phyloP scores from a whole-genome alignment of 1,284 basidiomycete species.

The Amylostereum chailletii region DNA sequence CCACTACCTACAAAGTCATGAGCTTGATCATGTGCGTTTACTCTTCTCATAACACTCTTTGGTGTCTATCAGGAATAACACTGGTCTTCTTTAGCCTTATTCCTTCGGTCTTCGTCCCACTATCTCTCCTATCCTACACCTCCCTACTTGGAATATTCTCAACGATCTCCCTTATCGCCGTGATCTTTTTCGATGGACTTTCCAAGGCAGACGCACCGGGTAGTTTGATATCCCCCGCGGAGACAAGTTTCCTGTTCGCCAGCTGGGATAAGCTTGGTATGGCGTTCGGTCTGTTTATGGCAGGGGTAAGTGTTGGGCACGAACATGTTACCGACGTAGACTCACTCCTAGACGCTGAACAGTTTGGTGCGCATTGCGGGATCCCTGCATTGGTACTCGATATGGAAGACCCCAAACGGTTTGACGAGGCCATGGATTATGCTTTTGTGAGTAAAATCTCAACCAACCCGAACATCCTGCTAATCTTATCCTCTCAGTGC shows the following conservation, averaged over 20 bases:
- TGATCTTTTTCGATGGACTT: constrained; percentile 81
- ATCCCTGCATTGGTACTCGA: constrained; percentile 87
- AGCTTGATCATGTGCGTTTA: constrained; percentile 60
- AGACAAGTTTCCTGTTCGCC: constrained; percentile 58
- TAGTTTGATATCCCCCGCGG: constrained; percentile 69
- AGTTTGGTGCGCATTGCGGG: constrained; percentile 91
- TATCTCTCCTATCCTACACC: constrained; percentile 78
- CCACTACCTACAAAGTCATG: constrained; percentile 69
- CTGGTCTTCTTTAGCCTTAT: constrained; percentile 43
- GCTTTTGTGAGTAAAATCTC: constrained; percentile 53
- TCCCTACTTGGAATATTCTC: constrained; percentile 81
- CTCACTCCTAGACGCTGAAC: constrained; percentile 1
- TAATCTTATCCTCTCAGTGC: constrained; percentile 29
- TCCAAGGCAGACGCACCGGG: constrained; percentile 76
- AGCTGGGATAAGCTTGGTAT: constrained; percentile 56
- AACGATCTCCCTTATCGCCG: constrained; percentile 68
- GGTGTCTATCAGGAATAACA: background rate
- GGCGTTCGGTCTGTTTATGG: constrained; percentile 88
- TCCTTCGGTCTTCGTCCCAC: constrained; percentile 78
- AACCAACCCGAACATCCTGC: background rate
- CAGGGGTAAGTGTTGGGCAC: constrained; percentile 56
- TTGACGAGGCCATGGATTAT: constrained; percentile 77
- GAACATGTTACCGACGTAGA: background rate
- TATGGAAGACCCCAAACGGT: constrained; percentile 80
- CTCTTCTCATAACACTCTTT: background rate